phyloP scores from a whole-genome alignment of 2,329 filamentous ascomycete species.

The Pestalotiopsis fici region DNA sequence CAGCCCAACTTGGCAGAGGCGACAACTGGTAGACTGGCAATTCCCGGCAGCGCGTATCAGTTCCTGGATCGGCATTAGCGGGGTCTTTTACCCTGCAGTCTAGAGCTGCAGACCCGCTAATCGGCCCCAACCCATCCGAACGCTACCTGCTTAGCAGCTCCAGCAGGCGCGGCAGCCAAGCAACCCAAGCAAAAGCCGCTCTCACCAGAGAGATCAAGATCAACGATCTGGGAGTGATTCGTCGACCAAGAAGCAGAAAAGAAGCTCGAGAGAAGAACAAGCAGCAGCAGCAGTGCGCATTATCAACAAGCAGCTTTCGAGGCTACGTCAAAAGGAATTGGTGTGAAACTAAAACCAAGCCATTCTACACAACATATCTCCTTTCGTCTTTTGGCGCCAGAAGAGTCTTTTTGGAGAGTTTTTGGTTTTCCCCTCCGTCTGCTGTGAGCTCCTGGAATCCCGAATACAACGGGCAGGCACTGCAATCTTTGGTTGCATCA shows the following conservation, averaged over 20 bases:
- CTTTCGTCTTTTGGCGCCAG: not conserved
- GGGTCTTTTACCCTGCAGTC: not conserved
- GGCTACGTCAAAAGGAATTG: not conserved
- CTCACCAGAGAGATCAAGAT: too few relatives aligned
- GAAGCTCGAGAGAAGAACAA: not conserved
- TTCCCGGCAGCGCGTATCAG: not conserved
- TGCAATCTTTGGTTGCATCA: not conserved
- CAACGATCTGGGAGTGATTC: too few relatives aligned
- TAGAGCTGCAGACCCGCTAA: not conserved
- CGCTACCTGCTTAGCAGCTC: not conserved
- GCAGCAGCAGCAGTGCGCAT: not conserved
- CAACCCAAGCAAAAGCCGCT: too few relatives aligned
- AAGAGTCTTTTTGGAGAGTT: not conserved
- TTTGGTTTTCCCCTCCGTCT: not conserved
- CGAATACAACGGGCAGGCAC: not conserved
- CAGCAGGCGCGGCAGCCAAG: not conserved
- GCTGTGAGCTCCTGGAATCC: not conserved
- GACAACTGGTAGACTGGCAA: not conserved
- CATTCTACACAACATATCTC: not conserved
- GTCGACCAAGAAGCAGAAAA: too few relatives aligned
- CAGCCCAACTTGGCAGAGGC: not conserved
- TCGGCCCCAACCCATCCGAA: not conserved
- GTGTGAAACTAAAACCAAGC: not conserved
- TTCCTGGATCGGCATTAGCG: constrained; percentile 7
- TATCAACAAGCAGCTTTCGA: not conserved